Conservation (phyloP, 2,329 filamentous ascomycete species). For the Fusarium keratoplasticum region DNA sequence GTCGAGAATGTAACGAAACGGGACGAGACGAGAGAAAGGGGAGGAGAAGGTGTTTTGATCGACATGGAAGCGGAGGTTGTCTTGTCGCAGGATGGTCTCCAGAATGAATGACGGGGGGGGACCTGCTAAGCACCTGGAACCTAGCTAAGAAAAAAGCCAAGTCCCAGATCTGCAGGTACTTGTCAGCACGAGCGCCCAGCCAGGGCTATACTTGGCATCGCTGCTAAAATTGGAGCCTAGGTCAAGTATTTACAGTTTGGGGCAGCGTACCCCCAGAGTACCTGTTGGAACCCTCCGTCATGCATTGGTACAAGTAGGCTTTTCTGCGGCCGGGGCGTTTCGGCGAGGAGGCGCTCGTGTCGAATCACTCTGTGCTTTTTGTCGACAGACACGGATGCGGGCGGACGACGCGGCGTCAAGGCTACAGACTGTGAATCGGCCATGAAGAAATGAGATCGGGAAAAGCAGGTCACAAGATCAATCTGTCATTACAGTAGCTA, state of each 20-base stretch:
- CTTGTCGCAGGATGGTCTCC: slow-evolving; percentile 32
- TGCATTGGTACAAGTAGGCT: slow-evolving; percentile 13
- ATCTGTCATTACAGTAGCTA: not conserved
- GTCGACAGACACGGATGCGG: slow-evolving; percentile 22
- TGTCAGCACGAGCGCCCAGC: slow-evolving; percentile 12
- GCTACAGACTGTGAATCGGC: not conserved
- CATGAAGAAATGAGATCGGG: not conserved
- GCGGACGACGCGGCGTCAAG: slow-evolving; percentile 22
- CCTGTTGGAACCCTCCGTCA: not conserved
- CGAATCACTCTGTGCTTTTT: slow-evolving; percentile 32
- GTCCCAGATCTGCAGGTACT: slow-evolving; percentile 43
- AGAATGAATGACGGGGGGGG: slow-evolving; percentile 4
- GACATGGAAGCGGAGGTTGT: slow-evolving; percentile 29
- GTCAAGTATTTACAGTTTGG: slow-evolving; percentile 7
- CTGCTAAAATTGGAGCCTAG: not conserved
- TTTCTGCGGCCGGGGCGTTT: slow-evolving; percentile 24
- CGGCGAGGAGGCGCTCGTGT: slow-evolving; percentile 32
- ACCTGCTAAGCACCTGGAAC: not conserved
- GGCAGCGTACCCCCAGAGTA: slow-evolving; percentile 1
- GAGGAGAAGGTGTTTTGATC: slow-evolving; percentile 32
- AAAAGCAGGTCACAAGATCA: not conserved
- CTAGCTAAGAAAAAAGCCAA: slow-evolving; percentile 44
- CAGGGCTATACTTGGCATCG: not conserved
- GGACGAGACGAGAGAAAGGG: slow-evolving; percentile 11
- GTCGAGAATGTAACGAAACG: not conserved